A percentile compares a stretch with the other conserved stretches of the same genome.
Evolutionary conservation across 345 rosid genomes (phyloP).

Genomic region (Pistacia vera): DNA sequence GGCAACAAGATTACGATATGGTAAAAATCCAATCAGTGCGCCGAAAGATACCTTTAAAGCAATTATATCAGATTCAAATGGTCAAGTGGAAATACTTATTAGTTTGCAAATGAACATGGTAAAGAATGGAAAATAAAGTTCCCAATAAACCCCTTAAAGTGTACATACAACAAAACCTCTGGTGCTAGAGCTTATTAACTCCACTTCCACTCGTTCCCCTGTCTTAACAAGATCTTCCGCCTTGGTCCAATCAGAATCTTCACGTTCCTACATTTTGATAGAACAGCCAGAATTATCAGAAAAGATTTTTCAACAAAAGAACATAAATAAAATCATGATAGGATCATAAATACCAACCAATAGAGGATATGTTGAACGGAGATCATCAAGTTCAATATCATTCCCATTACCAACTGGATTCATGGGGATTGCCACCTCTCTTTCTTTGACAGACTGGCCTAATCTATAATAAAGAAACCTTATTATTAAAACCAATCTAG

Average conservation of each 20-base stretch:
- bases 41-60: constrained; percentile 80
- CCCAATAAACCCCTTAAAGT: neutral
- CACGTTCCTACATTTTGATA: constrained; percentile 48
- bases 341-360: constrained; percentile 50
- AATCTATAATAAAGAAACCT: constrained; percentile 51
- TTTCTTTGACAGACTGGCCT: constrained; percentile 45
- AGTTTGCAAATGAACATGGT: constrained; percentile 15
- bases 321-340: neutral
- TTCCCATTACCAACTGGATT: constrained; percentile 33
- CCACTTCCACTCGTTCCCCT: constrained; percentile 67
- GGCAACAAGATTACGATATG: constrained; percentile 78
- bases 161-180: constrained; percentile 85
- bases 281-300: constrained; percentile 19
- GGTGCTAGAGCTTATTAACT: constrained; percentile 73
- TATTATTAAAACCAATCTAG: constrained; percentile 20
- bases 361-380: constrained; percentile 43
- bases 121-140: neutral
- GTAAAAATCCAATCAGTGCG: constrained; percentile 81
- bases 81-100: constrained; percentile 12
- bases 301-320: constrained; percentile 3
- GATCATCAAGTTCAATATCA: constrained; percentile 38
- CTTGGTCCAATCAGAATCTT: constrained; percentile 70
- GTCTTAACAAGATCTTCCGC: constrained; percentile 62
- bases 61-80: constrained; percentile 1
- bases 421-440: constrained; percentile 28